Percentiles rank a stretch among this genome's conserved stretches.
These are phyloP conservation scores for Acer yangbiense DNA, from an alignment of 345 rosid species.

Conservation along the genomic window DNA sequence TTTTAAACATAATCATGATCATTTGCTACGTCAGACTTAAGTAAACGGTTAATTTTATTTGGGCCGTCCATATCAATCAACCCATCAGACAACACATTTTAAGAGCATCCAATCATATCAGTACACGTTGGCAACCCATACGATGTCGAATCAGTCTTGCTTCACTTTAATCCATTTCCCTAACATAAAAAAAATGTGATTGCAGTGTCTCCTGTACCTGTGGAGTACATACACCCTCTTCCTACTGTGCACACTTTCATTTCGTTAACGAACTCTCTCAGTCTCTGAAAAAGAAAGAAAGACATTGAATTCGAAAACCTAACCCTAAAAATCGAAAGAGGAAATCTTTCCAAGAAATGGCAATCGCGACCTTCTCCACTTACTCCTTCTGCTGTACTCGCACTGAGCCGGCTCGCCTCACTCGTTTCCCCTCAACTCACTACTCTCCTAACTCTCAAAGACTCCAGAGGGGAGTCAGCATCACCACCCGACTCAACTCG, in stretches of 20 bases:
- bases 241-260: neutral
- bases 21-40: too few species aligned
- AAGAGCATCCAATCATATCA: neutral
- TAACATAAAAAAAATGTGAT: conserved; percentile 7
- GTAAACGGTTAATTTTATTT: neutral
- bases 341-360: conserved; percentile 22
- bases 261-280: conserved; percentile 15
- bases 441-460: neutral
- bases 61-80: neutral
- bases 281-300: neutral
- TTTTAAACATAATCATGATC: neutral
- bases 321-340: conserved; percentile 3
- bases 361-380: conserved; percentile 39
- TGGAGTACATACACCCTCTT: neutral
- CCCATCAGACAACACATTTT: neutral
- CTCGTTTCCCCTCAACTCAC: conserved; percentile 23
- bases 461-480: conserved; percentile 15
- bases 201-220: neutral
- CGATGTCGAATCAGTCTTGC: neutral
- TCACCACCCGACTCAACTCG: conserved; percentile 34
- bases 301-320: conserved; percentile 1
- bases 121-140: neutral
- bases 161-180: neutral
- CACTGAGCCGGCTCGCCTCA: conserved; percentile 17
- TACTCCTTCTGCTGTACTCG: conserved; percentile 34